Evolutionary conservation across 2,329 filamentous ascomycete genomes (phyloP).

Genomic region (Diplodia corticola): DNA sequence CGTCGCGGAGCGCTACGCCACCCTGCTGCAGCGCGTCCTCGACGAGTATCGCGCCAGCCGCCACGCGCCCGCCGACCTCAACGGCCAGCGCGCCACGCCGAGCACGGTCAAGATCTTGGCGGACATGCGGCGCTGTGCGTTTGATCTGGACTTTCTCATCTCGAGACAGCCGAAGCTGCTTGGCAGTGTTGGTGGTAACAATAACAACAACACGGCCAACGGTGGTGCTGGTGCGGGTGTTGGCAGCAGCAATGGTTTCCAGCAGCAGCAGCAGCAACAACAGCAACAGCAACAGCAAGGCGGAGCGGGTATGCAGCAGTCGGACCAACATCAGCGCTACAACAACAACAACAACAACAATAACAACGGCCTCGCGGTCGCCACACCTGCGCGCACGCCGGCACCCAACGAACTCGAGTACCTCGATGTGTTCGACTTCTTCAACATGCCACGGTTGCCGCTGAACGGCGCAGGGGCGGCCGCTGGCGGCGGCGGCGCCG

Average conservation of each 20-base stretch:
- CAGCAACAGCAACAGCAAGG: conserved; percentile 1
- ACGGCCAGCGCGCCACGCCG: conserved; percentile 59
- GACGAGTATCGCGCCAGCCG: conserved; percentile 79
- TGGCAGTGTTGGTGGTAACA: not conserved
- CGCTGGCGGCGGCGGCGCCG: conserved; percentile 11
- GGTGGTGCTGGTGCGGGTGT: not conserved
- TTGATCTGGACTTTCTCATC: conserved; percentile 87
- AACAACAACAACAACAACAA: conserved; percentile 21
- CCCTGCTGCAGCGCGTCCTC: conserved; percentile 76
- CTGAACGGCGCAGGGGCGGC: conserved; percentile 31
- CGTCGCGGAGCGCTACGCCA: conserved; percentile 79
- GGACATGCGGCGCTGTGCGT: conserved; percentile 88
- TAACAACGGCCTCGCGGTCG: conserved; percentile 26
- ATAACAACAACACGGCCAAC: not conserved
- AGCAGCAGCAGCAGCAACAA: conserved; percentile 3
- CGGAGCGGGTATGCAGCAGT: too few species aligned
- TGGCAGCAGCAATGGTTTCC: not conserved
- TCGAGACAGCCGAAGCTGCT: conserved; percentile 66
- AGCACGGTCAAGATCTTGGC: conserved; percentile 83
- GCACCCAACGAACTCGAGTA: conserved; percentile 85
- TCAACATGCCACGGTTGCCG: conserved; percentile 79
- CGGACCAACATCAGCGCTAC: conserved; percentile 36
- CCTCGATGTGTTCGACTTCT: conserved; percentile 90
- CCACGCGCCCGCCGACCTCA: conserved; percentile 48
- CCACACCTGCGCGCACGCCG: conserved; percentile 55